These are phyloP conservation scores for Houttuynia cordata DNA, from an alignment of 164 flowering plant species.

Conservation along the genomic window DNA sequence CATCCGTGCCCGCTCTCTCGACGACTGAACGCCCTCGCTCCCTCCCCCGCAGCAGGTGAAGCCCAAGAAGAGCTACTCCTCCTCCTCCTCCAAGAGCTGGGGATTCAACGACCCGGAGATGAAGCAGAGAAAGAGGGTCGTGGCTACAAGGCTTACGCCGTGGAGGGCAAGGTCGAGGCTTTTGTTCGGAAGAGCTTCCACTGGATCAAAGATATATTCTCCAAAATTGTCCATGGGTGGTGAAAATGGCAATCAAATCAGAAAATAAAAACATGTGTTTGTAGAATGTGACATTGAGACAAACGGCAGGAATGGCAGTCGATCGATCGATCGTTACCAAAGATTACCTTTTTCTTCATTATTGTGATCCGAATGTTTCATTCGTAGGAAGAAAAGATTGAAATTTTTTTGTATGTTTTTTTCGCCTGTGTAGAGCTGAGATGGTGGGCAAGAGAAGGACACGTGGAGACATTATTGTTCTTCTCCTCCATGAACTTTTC, in stretches of 20 bases:
- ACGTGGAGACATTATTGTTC: no score
- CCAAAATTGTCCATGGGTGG: slow-evolving; percentile 53
- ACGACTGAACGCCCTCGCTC: slow-evolving; percentile 17
- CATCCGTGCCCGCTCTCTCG: slow-evolving; percentile 2
- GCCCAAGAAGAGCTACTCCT: slow-evolving; percentile 7
- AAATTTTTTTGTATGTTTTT: no score
- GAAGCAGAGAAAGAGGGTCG: slow-evolving; percentile 61
- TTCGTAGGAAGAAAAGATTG: no score
- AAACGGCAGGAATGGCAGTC: no score
- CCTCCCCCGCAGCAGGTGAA: slow-evolving; percentile 8
- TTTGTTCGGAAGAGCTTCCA: slow-evolving; percentile 51
- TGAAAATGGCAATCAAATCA: slow-evolving; percentile 2
- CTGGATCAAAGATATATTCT: slow-evolving; percentile 78
- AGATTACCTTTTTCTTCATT: no score
- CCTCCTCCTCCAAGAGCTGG: slow-evolving; percentile 28
- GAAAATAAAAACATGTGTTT: not conserved
- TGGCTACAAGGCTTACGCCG: slow-evolving; percentile 54
- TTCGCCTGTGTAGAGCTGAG: no score
- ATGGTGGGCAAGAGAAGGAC: no score
- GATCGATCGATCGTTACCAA: no score
- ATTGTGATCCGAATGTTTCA: no score
- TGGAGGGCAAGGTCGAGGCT: slow-evolving; percentile 66
- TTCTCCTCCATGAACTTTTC: no score
- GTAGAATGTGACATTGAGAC: no score
- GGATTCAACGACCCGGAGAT: slow-evolving; percentile 52